Evolutionary conservation across 2,329 filamentous ascomycete genomes (phyloP).

Genomic region (Phialophora macrospora): DNA sequence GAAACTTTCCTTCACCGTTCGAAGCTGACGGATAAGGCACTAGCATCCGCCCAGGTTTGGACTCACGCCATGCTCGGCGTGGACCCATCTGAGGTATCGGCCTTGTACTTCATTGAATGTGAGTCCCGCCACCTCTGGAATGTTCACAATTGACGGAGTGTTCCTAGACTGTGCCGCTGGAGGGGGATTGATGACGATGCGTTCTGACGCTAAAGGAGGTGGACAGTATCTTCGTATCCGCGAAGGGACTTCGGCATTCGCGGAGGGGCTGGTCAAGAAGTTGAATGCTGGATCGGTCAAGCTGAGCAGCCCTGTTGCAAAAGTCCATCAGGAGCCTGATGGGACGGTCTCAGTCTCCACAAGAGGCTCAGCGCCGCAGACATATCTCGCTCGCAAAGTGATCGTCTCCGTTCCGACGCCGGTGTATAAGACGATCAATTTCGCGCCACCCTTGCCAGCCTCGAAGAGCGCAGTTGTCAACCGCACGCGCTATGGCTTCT

Average conservation of each 20-base stretch:
- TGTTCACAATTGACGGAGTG: neutral
- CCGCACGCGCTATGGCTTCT: slow-evolving; percentile 52
- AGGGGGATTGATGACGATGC: slow-evolving; percentile 58
- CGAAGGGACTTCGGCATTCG: slow-evolving; percentile 54
- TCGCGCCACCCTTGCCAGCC: slow-evolving; percentile 54
- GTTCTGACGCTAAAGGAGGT: slow-evolving; percentile 58
- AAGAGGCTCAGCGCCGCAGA: slow-evolving; percentile 24
- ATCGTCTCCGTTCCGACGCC: slow-evolving; percentile 58
- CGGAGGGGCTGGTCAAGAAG: slow-evolving; percentile 45
- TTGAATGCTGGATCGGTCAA: slow-evolving; percentile 44
- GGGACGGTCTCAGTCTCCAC: slow-evolving; percentile 35
- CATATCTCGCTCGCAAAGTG: slow-evolving; percentile 50
- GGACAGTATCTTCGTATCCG: slow-evolving; percentile 59
- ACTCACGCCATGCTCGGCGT: slow-evolving; percentile 56
- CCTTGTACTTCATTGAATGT: slow-evolving; percentile 60
- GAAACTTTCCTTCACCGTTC: slow-evolving; percentile 47
- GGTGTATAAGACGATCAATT: slow-evolving; percentile 52
- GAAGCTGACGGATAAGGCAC: slow-evolving; percentile 32
- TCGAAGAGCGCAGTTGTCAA: slow-evolving; percentile 48
- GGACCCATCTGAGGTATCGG: slow-evolving; percentile 56
- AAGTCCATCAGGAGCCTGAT: slow-evolving; percentile 41
- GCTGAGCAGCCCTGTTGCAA: slow-evolving; percentile 41
- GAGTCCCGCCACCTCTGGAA: neutral
- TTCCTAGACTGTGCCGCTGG: slow-evolving; percentile 54
- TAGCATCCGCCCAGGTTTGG: slow-evolving; percentile 47